Base-by-base conservation (phyloP, 2,329 filamentous ascomycete genomes). In the Fusarium sp. region DNA sequence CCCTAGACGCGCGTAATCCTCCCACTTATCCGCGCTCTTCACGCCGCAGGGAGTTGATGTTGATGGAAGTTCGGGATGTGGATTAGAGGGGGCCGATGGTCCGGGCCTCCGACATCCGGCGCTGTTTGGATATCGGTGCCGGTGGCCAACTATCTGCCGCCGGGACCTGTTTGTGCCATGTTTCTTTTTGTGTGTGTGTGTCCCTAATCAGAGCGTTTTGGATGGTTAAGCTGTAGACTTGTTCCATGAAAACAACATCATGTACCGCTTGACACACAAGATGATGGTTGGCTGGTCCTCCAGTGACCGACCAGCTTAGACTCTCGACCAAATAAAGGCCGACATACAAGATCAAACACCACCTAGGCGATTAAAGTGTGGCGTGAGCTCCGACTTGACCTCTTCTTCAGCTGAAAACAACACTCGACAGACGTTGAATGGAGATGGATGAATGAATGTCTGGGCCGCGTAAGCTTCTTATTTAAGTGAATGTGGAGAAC, bases 61-160 rank as follows among this genome's bases (percentile, higher is more conserved):
- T 35, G 55, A 60, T 36, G 42, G 44, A 5, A 33, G 31, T 20
- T 42, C 60, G 62, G 22, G 29, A 56, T 66, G 56, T 56, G 62
- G 56, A 51, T 64, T 61, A 62, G 63, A 61, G 49, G 69, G 69
- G 69, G 63, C 69, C 69, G 67, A 67, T 64, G 63, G 31, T 36
- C 69, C 67, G 66, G 33, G 36, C 36, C 35, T 61, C 69, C 69
- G 69, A 72, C 67, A 72, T 70, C 69, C 69, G 69, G 62, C 58
- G 27, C 49, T 31, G 36, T 56, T 51, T 53, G 69, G 69, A 59
- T 70, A 31, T 72, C 67, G 69, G 69, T 70, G 63, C 60, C 60
- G 60, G 42, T 40, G 27, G n/a, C 17, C 10, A 22, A 12, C 40
- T 22, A 58, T 36, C 22, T 35, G 20, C 53, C 53, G 16, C n/a